Base-by-base conservation (phyloP, 768 basidiomycete species). In the Trametes gibbosa region DNA sequence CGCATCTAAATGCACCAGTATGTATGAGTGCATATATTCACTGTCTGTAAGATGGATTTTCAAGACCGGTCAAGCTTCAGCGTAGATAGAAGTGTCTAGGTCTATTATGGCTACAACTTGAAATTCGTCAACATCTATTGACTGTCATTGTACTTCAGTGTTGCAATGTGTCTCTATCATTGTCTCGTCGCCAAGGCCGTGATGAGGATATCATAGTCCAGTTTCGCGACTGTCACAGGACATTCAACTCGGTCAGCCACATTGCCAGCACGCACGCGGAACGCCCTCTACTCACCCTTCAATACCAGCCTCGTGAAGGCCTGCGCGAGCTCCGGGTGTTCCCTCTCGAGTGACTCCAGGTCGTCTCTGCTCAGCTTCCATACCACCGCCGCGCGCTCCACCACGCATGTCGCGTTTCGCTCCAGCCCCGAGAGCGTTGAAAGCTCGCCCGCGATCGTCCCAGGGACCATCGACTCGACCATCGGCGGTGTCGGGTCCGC, bases 401-500 rank as follows among this genome's bases (percentile, higher is more conserved):
- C 92, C 0, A 87, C 76, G 35, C 92, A 92, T 4, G 88, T 91
- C 24, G 95, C 89, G 69, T 97, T 98, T 48, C 96, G 79, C 17
- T 84, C 79, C 19, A 87, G 78, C 21, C 84, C 85, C 9, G 94
- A 86, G 13, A 99, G 75, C 37, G 89, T 90, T 0, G 92, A 87
- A 52, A 99, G 72, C 73, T 98, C 96, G 0, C 96, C 96, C 10
- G 95, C 92, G 2, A 98, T 75, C 0, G 94, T 93, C 2, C 95
- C 95, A 3, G 92, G 85, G 0, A 95, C 92, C 94, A 96, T 96
- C 1, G 89, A 91, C 74, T 96, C 94, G 67, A 90, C 87, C 49
- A 93, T 84, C 5, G 74, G 70, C 24, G 82, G 81, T 6, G 82
- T 75, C 63, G 89, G 83, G 49, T 84, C 84, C 2, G 84, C 84